Percentiles rank a stretch among this genome's conserved stretches.
Evolutionary conservation across 139 green algal species (phyloP).

Genomic region (Parachlorella kessleri): DNA sequence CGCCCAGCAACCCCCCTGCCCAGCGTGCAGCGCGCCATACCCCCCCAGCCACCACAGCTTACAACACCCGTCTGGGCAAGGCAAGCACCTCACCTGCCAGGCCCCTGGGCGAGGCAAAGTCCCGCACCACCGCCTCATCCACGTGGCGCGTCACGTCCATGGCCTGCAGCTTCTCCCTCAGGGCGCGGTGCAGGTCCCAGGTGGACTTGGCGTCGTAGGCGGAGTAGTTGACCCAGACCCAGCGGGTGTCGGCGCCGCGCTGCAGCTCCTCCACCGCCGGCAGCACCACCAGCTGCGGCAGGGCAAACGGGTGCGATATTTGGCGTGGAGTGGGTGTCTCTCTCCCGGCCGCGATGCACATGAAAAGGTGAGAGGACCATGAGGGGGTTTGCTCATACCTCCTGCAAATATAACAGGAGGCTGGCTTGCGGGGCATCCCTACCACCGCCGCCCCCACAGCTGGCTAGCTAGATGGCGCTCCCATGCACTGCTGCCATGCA

Average conservation of each 20-base stretch:
- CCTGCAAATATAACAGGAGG: too few species aligned
- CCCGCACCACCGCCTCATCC: constrained; percentile 18
- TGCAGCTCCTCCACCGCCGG: constrained; percentile 80
- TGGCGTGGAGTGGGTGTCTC: too few species aligned
- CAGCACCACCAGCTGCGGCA: constrained; percentile 49
- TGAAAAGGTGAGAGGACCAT: too few species aligned
- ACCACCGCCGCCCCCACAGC: neutral
- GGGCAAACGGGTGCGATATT: too few species aligned
- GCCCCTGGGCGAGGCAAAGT: neutral
- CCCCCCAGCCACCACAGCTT: too few species aligned
- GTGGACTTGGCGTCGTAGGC: constrained; percentile 92
- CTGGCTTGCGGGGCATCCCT: neutral
- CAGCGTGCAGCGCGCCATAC: too few species aligned
- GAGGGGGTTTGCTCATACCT: too few species aligned
- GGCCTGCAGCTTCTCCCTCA: constrained; percentile 44
- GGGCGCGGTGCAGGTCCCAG: constrained; percentile 71
- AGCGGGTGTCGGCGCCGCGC: constrained; percentile 41
- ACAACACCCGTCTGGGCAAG: too few species aligned
- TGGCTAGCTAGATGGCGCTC: too few species aligned
- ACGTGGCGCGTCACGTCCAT: constrained; percentile 12
- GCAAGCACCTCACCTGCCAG: neutral
- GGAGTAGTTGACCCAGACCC: constrained; percentile 91
- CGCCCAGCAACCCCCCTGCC: too few species aligned
- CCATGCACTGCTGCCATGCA: too few species aligned
- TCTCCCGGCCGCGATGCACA: too few species aligned